These are phyloP conservation scores for Curvularia lunata DNA, from an alignment of 2,329 filamentous ascomycete genomes.

Conservation along the genomic window DNA sequence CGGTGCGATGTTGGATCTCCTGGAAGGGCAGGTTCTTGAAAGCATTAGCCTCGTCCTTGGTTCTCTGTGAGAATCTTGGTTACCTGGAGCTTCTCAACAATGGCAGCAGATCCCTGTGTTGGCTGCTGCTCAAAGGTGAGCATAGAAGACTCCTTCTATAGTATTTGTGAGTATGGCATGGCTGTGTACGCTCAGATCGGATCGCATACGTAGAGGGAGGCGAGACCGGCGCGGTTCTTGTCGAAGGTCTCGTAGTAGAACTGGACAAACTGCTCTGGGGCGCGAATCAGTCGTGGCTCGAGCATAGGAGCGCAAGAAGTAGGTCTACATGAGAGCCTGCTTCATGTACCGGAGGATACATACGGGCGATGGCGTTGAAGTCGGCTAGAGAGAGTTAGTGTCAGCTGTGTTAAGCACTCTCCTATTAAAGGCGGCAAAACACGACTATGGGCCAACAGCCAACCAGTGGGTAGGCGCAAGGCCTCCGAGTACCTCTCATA, in stretches of 20 bases:
- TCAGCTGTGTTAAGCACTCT: neutral
- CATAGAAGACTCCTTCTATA: slow-evolving; percentile 76
- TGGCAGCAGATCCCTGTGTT: slow-evolving; percentile 66
- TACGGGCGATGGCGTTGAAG: slow-evolving; percentile 24
- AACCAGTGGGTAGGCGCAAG: neutral
- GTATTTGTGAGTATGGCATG: slow-evolving; percentile 10
- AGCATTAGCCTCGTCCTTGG: slow-evolving; percentile 22
- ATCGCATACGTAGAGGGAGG: slow-evolving; percentile 77
- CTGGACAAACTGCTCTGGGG: slow-evolving; percentile 79
- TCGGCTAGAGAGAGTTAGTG: slow-evolving; percentile 18
- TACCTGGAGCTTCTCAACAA: slow-evolving; percentile 84
- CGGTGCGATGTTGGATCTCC: slow-evolving; percentile 78
- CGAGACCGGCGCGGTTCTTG: slow-evolving; percentile 67
- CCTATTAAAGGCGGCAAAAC: neutral
- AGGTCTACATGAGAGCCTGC: neutral
- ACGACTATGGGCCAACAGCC: neutral
- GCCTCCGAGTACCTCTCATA: neutral
- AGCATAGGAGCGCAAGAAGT: neutral
- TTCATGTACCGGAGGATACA: slow-evolving; percentile 6
- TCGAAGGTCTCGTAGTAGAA: slow-evolving; percentile 95
- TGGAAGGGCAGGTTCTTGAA: slow-evolving; percentile 76
- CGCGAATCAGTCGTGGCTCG: slow-evolving; percentile 23
- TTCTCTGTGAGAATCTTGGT: slow-evolving; percentile 37
- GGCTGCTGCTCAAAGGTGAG: slow-evolving; percentile 85
- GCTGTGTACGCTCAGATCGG: neutral